Base-by-base conservation (phyloP, 257 asterid species). In the Lycium ferocissimum region DNA sequence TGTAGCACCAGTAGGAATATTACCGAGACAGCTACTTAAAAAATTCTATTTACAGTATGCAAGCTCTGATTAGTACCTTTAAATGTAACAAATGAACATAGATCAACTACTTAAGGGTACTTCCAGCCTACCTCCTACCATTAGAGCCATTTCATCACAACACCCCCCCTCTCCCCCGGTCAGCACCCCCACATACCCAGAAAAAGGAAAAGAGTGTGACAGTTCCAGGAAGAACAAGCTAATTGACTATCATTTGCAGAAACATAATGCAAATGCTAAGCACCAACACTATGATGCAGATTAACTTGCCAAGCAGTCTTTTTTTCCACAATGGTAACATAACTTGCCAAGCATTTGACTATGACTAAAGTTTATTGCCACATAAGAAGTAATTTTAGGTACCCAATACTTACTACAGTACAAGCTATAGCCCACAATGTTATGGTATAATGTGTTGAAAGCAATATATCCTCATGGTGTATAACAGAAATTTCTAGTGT, bases 311-410 rank as follows among this genome's bases (percentile, higher is more conserved):
- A 67, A 67, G 75, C 75, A 67, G 33, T 26, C 33, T 26, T 26
- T 26, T 26, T 26, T 26, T 26, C 33, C 33, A 26, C 33, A 26
- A 26, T 26, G 33, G 33, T 26, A 26, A 26, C 33, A 26, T 67
- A 37, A 47, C 12, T 35, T 6, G 75, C 49, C 49, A 67, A 67
- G 75, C 75, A 67, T 67, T 35, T 35, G 12, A 35, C 12, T 6
- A 67, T 6, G 75, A 67, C 49, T 37, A 67, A 40, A 67, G 49
- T 67, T 43, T 67, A 35, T 67, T 67, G 75, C 54, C 79, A 70
- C 14, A 18, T 37, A 70, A 59, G 65, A 59, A 70, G 78, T 69
- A 69, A 69, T 37, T 69, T 17, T 38, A 15, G 53, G 26, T 18
- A 69, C 78, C 53, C 53, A 67, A 59, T 5, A 38, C 78, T 70